These are phyloP conservation scores for Alopecurus myosuroides DNA, from an alignment of 176 grass and related monocot genomes.

Conservation along the genomic window DNA sequence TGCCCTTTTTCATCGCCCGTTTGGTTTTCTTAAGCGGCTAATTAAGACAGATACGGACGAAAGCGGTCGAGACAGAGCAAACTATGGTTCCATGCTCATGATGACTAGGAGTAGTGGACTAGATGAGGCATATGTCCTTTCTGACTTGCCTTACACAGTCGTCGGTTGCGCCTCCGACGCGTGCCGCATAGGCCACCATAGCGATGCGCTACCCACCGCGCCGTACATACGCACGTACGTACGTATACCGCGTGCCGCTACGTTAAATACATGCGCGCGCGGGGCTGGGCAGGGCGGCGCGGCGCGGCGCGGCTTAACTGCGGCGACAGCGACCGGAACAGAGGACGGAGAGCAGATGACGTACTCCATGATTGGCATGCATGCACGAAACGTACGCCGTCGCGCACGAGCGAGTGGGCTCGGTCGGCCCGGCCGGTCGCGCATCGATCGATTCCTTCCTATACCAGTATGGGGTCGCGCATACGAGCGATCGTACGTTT, in stretches of 20 bases:
- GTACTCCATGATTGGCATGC: conserved; percentile 28
- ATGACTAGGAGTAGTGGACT: too few species aligned
- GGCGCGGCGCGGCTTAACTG: not conserved
- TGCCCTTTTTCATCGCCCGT: not conserved
- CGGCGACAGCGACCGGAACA: not conserved
- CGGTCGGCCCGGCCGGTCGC: not conserved
- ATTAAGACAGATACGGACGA: too few species aligned
- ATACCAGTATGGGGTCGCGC: too few species aligned
- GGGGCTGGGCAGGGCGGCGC: not conserved
- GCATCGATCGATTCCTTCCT: too few species aligned
- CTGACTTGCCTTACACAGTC: too few species aligned
- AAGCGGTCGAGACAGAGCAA: too few species aligned
- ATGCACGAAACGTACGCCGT: not conserved
- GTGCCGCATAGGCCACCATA: not conserved
- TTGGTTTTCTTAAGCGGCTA: too few species aligned
- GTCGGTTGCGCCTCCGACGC: not conserved
- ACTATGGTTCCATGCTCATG: too few species aligned
- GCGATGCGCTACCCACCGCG: not conserved
- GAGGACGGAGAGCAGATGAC: not conserved
- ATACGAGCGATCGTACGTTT: too few species aligned
- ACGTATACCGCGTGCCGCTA: not conserved
- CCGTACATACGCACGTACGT: too few species aligned
- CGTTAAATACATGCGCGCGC: not conserved
- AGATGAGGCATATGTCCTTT: too few species aligned
- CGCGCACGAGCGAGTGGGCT: not conserved